Percentiles rank a stretch among this genome's conserved stretches.
Evolutionary conservation across 345 rosid genomes (phyloP).

Genomic region (Nasturtium officinale): DNA sequence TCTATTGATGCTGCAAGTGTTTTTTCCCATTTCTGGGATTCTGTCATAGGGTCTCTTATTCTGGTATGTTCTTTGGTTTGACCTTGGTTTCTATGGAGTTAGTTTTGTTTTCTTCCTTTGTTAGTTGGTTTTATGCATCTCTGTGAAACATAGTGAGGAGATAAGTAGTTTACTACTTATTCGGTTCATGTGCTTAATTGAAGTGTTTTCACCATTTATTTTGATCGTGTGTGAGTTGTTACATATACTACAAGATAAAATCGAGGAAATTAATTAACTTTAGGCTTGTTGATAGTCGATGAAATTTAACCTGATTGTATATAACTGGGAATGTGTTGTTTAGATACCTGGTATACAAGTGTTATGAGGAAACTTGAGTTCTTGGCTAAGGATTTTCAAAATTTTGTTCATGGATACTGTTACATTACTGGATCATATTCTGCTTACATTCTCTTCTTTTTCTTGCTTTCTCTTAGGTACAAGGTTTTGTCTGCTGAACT

Average conservation of each 20-base stretch:
- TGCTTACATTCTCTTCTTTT: neutral
- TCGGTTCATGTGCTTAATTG: neutral
- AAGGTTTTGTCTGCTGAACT: constrained; percentile 29
- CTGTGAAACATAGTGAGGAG: constrained; percentile 6
- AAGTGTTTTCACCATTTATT: constrained; percentile 7
- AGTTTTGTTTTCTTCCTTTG: neutral
- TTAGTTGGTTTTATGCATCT: neutral
- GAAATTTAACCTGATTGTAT: neutral
- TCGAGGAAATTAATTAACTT: constrained; percentile 5
- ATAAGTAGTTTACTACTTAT: neutral
- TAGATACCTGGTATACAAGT: neutral
- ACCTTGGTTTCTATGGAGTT: neutral
- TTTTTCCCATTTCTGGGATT: constrained; percentile 23
- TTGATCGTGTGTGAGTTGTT: neutral
- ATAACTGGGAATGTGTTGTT: neutral
- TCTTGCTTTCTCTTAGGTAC: constrained; percentile 25
- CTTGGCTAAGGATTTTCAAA: neutral
- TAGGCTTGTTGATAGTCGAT: neutral
- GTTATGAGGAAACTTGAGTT: neutral
- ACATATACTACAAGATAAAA: neutral
- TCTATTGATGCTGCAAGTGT: neutral
- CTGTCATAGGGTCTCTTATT: constrained; percentile 8
- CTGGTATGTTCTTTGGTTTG: constrained; percentile 1
- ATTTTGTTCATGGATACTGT: constrained; percentile 20
- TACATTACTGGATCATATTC: constrained; percentile 17